Base-by-base conservation (phyloP, 768 basidiomycete species). In the Suillus americanus region DNA sequence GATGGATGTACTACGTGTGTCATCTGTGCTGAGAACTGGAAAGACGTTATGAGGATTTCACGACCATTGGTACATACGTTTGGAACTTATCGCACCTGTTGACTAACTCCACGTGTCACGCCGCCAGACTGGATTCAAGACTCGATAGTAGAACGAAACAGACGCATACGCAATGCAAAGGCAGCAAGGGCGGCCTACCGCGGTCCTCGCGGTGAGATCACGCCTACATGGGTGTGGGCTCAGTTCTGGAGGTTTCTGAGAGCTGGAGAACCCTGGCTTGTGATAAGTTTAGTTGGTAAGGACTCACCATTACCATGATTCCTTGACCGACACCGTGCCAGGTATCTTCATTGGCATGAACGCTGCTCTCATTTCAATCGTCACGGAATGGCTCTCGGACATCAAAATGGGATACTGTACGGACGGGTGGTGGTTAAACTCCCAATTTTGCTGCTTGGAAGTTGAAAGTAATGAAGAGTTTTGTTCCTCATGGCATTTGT, bases 381-480 rank as follows among this genome's bases (percentile, higher is more conserved):
- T 95, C 65, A 97, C 94, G 56, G 94, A 92, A 78, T 99, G 97
- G 97, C 85, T 99, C 28, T 95, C 95, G 3, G 97, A 99, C 76
- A 88, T 99, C 68, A 99, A 98, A 80, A 91, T 96, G 81, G 97
- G 97, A 1, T 97, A 98, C 73, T 99, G 97, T 78, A 83, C 87
- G 4, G 94, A 95, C 68, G 96, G 94, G 1, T 99, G 97, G 97
- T 99, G 97, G 97, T 76, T 99, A 62, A 97, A 96, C 76, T 89
- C 95, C 71, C 93, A 97, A 72, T 98, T 98, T 75, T 99, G 97
- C 78, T 99, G 97, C 74, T 95, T 96, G 90, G 97, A 98, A 73
- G 89, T 98, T 62, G 94, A 95, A 67, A 84, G 81, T 7, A 89
- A 89, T 53, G 91, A 89, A 67, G 90, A 88, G 62, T 89, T 85